phyloP scores from a whole-genome alignment of 75 land plant genomes.

The Sequoiadendron giganteum region DNA sequence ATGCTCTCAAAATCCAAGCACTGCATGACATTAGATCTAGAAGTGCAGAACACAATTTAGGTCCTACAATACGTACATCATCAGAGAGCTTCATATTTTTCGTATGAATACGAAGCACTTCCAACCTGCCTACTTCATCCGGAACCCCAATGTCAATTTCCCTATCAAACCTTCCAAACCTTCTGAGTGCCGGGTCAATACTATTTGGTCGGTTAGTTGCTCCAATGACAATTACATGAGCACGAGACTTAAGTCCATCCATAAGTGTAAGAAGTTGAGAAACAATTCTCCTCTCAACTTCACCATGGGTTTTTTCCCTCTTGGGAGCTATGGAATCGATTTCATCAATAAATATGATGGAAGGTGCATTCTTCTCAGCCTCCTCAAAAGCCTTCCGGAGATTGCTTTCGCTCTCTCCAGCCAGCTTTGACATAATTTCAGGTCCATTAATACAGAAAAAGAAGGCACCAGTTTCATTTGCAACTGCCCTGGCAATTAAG shows the following conservation, averaged over 20 bases:
- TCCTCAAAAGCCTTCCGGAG: constrained; percentile 88
- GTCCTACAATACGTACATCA: constrained; percentile 17
- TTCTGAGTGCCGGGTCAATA: constrained; percentile 83
- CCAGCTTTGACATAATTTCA: constrained; percentile 85
- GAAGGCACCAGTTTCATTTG: constrained; percentile 87
- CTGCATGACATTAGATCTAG: not conserved
- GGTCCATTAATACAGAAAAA: constrained; percentile 86
- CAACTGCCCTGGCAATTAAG: constrained; percentile 81
- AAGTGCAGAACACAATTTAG: not conserved
- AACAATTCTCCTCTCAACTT: constrained; percentile 85
- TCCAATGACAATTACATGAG: constrained; percentile 88
- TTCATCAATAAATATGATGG: constrained; percentile 85
- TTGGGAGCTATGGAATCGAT: constrained; percentile 88
- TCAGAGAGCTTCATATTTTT: constrained; percentile 91
- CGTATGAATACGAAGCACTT: constrained; percentile 82
- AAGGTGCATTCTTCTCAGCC: constrained; percentile 89
- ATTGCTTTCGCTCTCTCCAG: constrained; percentile 90
- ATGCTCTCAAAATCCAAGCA: not conserved
- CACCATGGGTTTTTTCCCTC: constrained; percentile 84
- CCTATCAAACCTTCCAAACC: constrained; percentile 81
- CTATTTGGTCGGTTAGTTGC: constrained; percentile 89
- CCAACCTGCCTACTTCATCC: constrained; percentile 83
- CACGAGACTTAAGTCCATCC: constrained; percentile 80
- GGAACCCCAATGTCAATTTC: constrained; percentile 94
- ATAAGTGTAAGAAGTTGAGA: constrained; percentile 77